A percentile compares a stretch with the other conserved stretches of the same genome.
Conservation (phyloP, 148 eudicot genomes). For the Nepenthes mirabilis region DNA sequence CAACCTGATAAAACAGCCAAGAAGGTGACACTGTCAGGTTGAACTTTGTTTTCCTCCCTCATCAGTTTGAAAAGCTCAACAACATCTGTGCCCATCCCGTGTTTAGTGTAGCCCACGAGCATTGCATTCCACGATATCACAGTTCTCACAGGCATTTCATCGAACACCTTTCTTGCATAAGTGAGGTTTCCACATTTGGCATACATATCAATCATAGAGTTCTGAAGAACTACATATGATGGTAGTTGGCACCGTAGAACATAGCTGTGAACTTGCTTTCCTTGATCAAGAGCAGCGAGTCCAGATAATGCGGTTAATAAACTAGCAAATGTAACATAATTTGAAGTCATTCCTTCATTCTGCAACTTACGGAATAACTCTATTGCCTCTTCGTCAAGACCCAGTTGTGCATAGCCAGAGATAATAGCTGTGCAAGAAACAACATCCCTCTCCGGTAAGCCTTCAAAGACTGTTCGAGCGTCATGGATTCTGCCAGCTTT, state of each 20-base stretch:
- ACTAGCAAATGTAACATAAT: conserved; percentile 77
- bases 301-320: conserved; percentile 73
- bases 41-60: conserved; percentile 43
- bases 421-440: conserved; percentile 89
- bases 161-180: conserved; percentile 66
- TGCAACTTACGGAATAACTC: conserved; percentile 47
- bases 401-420: conserved; percentile 76
- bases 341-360: conserved; percentile 51
- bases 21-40: conserved; percentile 50
- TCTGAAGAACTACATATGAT: conserved; percentile 48
- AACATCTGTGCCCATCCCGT: conserved; percentile 49
- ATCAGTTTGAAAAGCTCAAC: conserved; percentile 50
- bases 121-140: conserved; percentile 87
- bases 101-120: conserved; percentile 79
- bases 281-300: conserved; percentile 64
- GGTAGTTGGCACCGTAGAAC: conserved; percentile 41
- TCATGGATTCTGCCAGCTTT: conserved; percentile 64
- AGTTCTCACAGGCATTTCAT: conserved; percentile 62
- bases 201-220: conserved; percentile 89
- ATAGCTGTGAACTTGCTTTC: conserved; percentile 73
- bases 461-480: conserved; percentile 49
- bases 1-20: conserved; percentile 78
- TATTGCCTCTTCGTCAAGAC: conserved; percentile 67
- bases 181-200: conserved; percentile 77
- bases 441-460: conserved; percentile 64